These are phyloP conservation scores for Calcarisporium arbuscula DNA, from an alignment of 2,329 filamentous ascomycete species.

Conservation along the genomic window DNA sequence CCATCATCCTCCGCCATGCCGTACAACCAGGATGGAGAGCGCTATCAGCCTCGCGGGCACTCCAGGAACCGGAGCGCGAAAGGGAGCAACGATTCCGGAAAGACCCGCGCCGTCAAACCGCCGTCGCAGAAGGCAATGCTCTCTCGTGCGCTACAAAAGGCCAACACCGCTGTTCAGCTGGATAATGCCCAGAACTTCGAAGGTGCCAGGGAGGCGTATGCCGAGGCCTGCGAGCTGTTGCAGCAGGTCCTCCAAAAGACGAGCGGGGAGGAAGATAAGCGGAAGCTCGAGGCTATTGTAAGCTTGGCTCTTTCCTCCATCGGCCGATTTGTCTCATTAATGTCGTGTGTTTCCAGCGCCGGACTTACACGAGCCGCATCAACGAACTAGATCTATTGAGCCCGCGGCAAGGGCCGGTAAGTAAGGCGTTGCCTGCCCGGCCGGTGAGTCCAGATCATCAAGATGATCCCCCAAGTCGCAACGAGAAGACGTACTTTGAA, in stretches of 20 bases:
- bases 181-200: constrained; percentile 96
- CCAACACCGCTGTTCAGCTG: constrained; percentile 88
- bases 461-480: constrained; percentile 9
- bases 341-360: constrained; percentile 47
- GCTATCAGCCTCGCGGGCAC: constrained; percentile 21
- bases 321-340: background rate
- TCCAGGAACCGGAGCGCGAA: constrained; percentile 26
- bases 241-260: constrained; percentile 84
- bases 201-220: constrained; percentile 83
- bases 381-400: constrained; percentile 74
- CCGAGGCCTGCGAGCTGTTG: constrained; percentile 81
- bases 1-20: constrained; percentile 23
- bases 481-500: constrained; percentile 24
- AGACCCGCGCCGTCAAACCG: constrained; percentile 28
- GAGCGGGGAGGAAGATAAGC: constrained; percentile 76
- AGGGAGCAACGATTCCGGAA: constrained; percentile 24
- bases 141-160: constrained; percentile 89
- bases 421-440: constrained; percentile 70
- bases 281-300: constrained; percentile 90
- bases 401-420: constrained; percentile 45
- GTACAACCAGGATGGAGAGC: constrained; percentile 23
- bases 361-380: constrained; percentile 86
- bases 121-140: constrained; percentile 91
- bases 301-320: constrained; percentile 30
- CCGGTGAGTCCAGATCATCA: constrained; percentile 47